Base-by-base conservation (phyloP, 1,139 yeast genomes). In the Saccharomyces hybrid region DNA sequence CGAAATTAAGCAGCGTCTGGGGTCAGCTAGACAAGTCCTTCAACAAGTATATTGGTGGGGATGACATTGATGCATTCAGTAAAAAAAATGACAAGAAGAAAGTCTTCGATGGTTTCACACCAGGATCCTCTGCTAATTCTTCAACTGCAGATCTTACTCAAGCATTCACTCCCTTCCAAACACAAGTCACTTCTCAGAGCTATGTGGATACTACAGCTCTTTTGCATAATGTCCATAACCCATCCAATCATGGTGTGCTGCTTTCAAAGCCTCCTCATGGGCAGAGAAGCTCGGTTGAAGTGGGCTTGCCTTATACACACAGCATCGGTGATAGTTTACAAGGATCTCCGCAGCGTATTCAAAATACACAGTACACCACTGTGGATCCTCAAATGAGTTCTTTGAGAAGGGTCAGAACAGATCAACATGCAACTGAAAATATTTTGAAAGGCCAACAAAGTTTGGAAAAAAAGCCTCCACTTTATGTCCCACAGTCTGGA, bases 1-100 rank as follows among this genome's bases (percentile, higher is more conserved):
- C 95, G 13, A 87, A 86, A 62, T 75, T 90, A 56, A 96, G 90
- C 63, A 86, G 82, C 65, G 84, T 90, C 57, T 87, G 95, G 95
- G 93, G 91, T 7, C 90, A 86, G 52, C 75, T 90, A 58, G 96
- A 89, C 67, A 82, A 81, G 63, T 79, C 84, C n/a, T 81, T 84
- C 65, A 82, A 81, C 64, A 89, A 89, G 69, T 88, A 91, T 67
- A 93, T 93, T 59, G 88, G 96, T 3, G 99, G 98, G 11, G 70
- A 67, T 11, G 97, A 88, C 52, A 16, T 38, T 16, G 91, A 84
- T 47, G 70, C 70, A 25, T 55, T 58, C 2, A 42, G 47, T 2
- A 58, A 57, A 19, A 54, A 55, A 19, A 48, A 62, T 14, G 50
- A 58, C 3, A 66, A 79, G 29, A 78, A 73, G 44, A 86, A 86